Evolutionary conservation across 768 basidiomycete genomes (phyloP), one percentile per base, ranked within the genome.

Genomic region (Termitomyces sp.): DNA sequence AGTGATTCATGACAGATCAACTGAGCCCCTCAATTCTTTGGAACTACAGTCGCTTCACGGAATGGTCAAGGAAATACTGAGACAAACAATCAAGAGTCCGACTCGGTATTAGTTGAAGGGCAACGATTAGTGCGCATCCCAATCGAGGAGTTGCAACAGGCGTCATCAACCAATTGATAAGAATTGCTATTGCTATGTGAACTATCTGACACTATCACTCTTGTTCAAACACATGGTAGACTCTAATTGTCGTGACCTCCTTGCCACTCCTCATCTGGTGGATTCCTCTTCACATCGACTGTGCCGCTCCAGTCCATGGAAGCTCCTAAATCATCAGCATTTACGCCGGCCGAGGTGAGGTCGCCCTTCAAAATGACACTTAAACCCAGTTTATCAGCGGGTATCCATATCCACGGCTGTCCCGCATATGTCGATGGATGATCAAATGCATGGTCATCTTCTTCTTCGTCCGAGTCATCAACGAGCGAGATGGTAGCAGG

Each of bases 41-140:
- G 31, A 44, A 58, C 19, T 12, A 15, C 40, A 88, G 86, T 87
- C 53, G 74, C 80, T 42, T 75, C 78, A 44, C 74, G 78, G 45
- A 76, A 77, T 42, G 64, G 69, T 12, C 62, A 60, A 19, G 64
- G 74, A 2, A 65, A 61, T 12, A 60, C 54, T 2, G 59, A 59
- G 21, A n/a, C 53, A 7, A 45, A 49, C 5, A 37, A 31, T 14
- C 44, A 58, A 42, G 40, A 33, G 46, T 40, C 60, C 2, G 54
- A 56, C 17, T 49, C 50, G 19, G 47, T 61, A 19, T 54, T 47
- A 14, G 37, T 63, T 11, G 70, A 72, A 8, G 86, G 86, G 43
- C 81, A 87, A 63, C 78, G 84, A 51, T 73, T 90, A 31, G 86
- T 90, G 28, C 85, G 87, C n/a, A 78, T 90, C 10, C 86, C 87